Conservation (phyloP, 352 stramenopile genomes). For the Phytopythium oedochilum region DNA sequence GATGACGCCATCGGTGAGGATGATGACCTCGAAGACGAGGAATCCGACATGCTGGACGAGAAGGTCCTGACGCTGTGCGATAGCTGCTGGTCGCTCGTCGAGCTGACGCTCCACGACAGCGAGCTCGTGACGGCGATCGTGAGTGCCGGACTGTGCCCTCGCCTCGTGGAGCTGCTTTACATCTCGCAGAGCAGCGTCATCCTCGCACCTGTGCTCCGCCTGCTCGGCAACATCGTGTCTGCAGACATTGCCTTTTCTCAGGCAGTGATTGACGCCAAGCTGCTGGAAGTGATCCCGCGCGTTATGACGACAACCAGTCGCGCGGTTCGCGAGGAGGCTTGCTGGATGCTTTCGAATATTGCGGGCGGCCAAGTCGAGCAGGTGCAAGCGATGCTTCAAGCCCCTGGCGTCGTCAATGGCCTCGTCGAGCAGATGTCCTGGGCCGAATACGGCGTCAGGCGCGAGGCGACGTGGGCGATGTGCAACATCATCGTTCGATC, state of each 20-base stretch:
- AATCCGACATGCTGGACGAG: slow-evolving; percentile 69
- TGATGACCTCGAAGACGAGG: slow-evolving; percentile 67
- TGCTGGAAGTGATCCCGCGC: slow-evolving; percentile 77
- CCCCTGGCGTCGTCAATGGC: slow-evolving; percentile 51
- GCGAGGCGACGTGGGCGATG: slow-evolving; percentile 81
- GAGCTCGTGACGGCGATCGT: slow-evolving; percentile 64
- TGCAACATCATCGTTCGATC: slow-evolving; percentile 84
- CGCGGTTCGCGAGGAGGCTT: slow-evolving; percentile 76
- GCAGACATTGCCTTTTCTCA: slow-evolving; percentile 72
- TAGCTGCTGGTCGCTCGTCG: slow-evolving; percentile 79
- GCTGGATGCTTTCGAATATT: slow-evolving; percentile 88
- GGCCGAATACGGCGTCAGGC: slow-evolving; percentile 82
- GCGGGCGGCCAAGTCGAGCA: slow-evolving; percentile 69
- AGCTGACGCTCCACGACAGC: slow-evolving; percentile 74
- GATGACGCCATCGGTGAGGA: slow-evolving; percentile 78
- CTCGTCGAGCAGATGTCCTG: slow-evolving; percentile 85
- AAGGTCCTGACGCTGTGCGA: slow-evolving; percentile 85
- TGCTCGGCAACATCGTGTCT: slow-evolving; percentile 83
- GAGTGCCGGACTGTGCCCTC: slow-evolving; percentile 49
- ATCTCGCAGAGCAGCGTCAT: slow-evolving; percentile 85
- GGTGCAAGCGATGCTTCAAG: slow-evolving; percentile 70
- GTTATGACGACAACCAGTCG: slow-evolving; percentile 81
- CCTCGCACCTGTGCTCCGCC: slow-evolving; percentile 62
- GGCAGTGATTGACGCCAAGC: slow-evolving; percentile 69
- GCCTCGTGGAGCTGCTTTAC: slow-evolving; percentile 78